Conservation (phyloP, 2,329 filamentous ascomycete species). For the Byssochlamys sp. region DNA sequence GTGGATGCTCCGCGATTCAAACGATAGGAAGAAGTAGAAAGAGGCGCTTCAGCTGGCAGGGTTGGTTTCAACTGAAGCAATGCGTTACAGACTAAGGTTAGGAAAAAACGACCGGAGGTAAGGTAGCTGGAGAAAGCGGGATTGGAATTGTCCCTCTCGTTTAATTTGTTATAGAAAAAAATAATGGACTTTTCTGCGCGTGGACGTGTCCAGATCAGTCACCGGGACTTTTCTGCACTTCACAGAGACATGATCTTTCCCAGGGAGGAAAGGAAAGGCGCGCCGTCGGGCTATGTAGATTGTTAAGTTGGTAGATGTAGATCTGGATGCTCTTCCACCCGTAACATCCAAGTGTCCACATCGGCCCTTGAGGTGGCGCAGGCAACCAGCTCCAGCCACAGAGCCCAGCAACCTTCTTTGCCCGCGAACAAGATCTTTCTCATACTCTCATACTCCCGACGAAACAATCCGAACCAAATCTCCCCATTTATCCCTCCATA, state of each 20-base stretch:
- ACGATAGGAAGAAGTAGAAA: background rate
- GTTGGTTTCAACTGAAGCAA: too few species aligned
- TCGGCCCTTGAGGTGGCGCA: slow-evolving; percentile 11
- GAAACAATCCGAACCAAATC: too few species aligned
- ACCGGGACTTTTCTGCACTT: background rate
- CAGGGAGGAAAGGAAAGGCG: slow-evolving; percentile 1
- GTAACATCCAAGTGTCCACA: slow-evolving; percentile 18
- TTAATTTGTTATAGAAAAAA: background rate
- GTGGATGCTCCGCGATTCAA: background rate
- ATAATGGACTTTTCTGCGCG: background rate
- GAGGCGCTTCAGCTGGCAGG: background rate
- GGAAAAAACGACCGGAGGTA: background rate
- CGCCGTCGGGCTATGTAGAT: background rate
- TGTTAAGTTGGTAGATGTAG: background rate
- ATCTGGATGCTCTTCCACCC: slow-evolving; percentile 1
- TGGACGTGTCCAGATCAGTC: background rate
- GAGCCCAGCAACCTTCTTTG: background rate
- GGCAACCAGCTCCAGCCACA: slow-evolving; percentile 6
- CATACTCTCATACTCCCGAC: too few species aligned
- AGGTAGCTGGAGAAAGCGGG: background rate
- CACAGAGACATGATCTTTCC: slow-evolving; percentile 32
- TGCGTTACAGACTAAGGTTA: background rate
- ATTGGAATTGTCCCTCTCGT: background rate
- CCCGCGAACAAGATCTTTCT: background rate
- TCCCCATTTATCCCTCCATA: too few species aligned